Evolutionary conservation across 129 eudicot species (phyloP), one percentile per base, ranked within the genome.

Genomic region (Flaveria ramosissima): DNA sequence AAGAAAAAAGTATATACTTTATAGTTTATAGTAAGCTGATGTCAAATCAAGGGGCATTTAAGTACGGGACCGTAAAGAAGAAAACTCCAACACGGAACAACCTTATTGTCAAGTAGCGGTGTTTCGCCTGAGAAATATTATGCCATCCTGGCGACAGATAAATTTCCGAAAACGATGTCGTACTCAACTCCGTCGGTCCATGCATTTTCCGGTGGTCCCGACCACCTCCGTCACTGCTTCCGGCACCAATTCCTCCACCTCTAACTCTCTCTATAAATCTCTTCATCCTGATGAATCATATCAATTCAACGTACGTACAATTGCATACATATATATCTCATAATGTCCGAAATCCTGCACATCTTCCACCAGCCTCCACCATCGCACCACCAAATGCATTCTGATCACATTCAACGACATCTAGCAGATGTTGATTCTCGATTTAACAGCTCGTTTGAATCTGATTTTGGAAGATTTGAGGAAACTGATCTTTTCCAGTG

Each of bases 181-280:
- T 61, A 46, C 30, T 50, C 4, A 62, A n/a, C 69, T 43, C n/a
- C 62, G 79, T 45, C 78, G 30, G 48, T 57, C 11, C 39, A 69
- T 42, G 64, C 70, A 66, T 55, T 20, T 68, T 72, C 21, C n/a
- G 36, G 83, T 79, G 83, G 83, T 63, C 83, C 83, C 83, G 21
- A 7, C 43, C 53, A 14, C 55, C 65, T 65, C 46, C 72, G 67
- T 71, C n/a, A 48, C 36, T 50, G 46, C 46, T 36, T 9, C 48
- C 30, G 43, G 24, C 27, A 59, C 36, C 65, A 70, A 59, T 20
- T 52, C 20, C 60, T 53, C 21, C 7, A 24, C 23, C 1, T 77
- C 27, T 10, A 67, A 0, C 48, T 9, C 48, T 45, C 1, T 41
- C 39, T 72, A 72, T 80, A 73, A 72, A 80, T 80, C 83, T 20